Conservation (phyloP, 176 grass and related monocot genomes). For the Neostapfia colusana region DNA sequence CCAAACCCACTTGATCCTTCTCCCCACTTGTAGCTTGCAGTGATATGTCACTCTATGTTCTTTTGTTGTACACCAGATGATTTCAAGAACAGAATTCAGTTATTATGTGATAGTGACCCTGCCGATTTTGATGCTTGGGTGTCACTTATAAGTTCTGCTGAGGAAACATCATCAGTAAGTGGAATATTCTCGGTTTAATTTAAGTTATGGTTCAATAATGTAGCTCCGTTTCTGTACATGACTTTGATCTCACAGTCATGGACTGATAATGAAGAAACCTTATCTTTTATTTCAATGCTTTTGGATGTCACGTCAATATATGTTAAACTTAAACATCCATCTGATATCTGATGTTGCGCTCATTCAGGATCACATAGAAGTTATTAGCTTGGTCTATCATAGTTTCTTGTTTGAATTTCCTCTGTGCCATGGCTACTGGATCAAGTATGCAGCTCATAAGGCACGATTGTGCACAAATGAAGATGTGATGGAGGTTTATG, state of each 20-base stretch:
- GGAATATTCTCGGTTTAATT: conserved; percentile 23
- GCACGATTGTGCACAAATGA: conserved; percentile 51
- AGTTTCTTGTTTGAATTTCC: conserved; percentile 79
- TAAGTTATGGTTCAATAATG: conserved; percentile 19
- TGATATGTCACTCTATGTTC: neutral
- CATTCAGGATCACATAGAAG: conserved; percentile 66
- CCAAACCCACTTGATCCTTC: neutral
- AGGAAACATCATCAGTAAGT: conserved; percentile 64
- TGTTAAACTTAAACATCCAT: conserved; percentile 31
- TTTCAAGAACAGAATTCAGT: conserved; percentile 49
- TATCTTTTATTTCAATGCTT: conserved; percentile 28
- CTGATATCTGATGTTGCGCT: conserved; percentile 37
- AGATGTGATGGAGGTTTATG: conserved; percentile 64
- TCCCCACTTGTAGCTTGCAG: neutral
- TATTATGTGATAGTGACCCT: conserved; percentile 30
- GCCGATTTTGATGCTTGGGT: conserved; percentile 62
- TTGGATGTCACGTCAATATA: neutral
- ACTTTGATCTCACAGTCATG: neutral
- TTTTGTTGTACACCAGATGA: conserved; percentile 44
- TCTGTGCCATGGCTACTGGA: conserved; percentile 82
- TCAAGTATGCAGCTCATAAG: conserved; percentile 74
- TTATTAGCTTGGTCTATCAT: conserved; percentile 61
- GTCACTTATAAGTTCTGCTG: conserved; percentile 55
- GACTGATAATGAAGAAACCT: conserved; percentile 8
- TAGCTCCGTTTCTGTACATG: neutral